A percentile compares a stretch with the other conserved stretches of the same genome.
Conservation (phyloP, 2,329 filamentous ascomycete species). For the Ceratocystis lukuohia region DNA sequence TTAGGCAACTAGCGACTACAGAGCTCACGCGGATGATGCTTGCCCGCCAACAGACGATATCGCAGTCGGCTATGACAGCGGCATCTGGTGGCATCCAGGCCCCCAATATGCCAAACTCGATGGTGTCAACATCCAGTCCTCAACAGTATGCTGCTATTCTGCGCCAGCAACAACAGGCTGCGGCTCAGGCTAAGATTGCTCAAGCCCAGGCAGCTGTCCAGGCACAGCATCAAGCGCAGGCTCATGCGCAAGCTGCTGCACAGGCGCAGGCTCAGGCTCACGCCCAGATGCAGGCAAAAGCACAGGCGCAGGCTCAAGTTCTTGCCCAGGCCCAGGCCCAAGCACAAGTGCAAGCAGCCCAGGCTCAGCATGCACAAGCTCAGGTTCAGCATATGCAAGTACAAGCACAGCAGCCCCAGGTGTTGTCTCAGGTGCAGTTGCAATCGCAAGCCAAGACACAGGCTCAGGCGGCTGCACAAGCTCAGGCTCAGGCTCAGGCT, state of each 20-base stretch:
- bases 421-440: slow-evolving; percentile 23
- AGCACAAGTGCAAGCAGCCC: slow-evolving; percentile 10
- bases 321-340: slow-evolving; percentile 24
- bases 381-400: slow-evolving; percentile 23
- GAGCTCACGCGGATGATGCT: slow-evolving; percentile 36
- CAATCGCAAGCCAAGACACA: slow-evolving; percentile 18
- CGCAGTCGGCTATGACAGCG: slow-evolving; percentile 41
- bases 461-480: slow-evolving; percentile 21
- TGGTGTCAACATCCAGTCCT: slow-evolving; percentile 37
- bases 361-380: slow-evolving; percentile 14
- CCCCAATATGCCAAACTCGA: slow-evolving; percentile 36
- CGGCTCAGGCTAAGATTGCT: slow-evolving; percentile 24
- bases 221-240: slow-evolving; percentile 22
- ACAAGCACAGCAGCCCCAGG: background rate
- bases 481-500: slow-evolving; percentile 15
- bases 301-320: slow-evolving; percentile 22
- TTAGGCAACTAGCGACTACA: slow-evolving; percentile 39
- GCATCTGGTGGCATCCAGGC: slow-evolving; percentile 39
- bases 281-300: slow-evolving; percentile 23
- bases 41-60: slow-evolving; percentile 32
- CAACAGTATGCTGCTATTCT: slow-evolving; percentile 48
- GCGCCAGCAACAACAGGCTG: slow-evolving; percentile 36
- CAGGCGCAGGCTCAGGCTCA: slow-evolving; percentile 24
- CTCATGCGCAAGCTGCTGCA: slow-evolving; percentile 27
- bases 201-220: slow-evolving; percentile 21